Evolutionary conservation across 2,329 filamentous ascomycete genomes (phyloP), one percentile per base, ranked within the genome.

Genomic region (Colletotrichum caudatum): DNA sequence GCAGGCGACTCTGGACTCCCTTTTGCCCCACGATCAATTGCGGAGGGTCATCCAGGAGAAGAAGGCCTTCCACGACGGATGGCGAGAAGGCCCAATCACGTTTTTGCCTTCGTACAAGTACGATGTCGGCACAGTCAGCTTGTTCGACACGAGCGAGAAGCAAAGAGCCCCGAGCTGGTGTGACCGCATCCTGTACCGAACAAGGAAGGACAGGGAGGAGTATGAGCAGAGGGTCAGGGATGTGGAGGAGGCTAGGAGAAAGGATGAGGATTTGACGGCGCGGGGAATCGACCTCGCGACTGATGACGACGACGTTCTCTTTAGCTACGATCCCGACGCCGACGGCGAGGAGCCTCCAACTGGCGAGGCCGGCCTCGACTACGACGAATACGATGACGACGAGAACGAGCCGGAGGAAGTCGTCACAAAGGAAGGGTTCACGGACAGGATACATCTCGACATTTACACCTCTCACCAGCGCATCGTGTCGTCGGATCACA

Each of bases 71-170:
- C 90, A 97, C 71, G 93, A 97, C 73, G 95, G 95, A 1, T 99
- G 96, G 95, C 88, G 88, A 62, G 96, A 99, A 84, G 96, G 95
- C 0, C 86, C 90, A 0, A 95, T 99, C 67, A 89, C 89, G 1
- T 99, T 99, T 77, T 80, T 98, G 20, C 96, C 96, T 1, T 97
- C 96, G 0, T 99, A 99, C 82, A 99, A 99, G 80, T 99, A 99
- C 76, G 97, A 99, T 77, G 87, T 97, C 37, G 96, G 96, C n/a
- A 97, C 93, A 39, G 90, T 97, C 41, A 93, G 93, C 2, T 88
- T 94, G 39, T 99, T 98, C 79, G 97, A 99, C 82, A 94, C 95
- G 0, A 97, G 95, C 75, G 96, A 98, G 79, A 99, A 99, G 83
- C 92, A 92, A 74, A 89, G 97, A 64, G 92, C 93, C 2, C 96